phyloP scores from a whole-genome alignment of 805 yeast genomes.

The Zygosaccharomyces pseudorouxii region DNA sequence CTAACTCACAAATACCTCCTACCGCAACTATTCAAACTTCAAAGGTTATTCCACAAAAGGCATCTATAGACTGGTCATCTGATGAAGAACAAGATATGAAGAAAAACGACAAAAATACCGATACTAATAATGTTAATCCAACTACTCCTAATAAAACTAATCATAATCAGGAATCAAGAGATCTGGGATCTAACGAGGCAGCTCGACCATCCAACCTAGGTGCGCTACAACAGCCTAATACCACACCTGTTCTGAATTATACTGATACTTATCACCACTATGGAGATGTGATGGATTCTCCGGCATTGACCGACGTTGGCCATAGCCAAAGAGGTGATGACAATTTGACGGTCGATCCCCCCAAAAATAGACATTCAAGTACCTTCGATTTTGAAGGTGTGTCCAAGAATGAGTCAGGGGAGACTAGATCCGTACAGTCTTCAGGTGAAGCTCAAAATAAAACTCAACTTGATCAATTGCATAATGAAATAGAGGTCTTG shows the following conservation, averaged over 20 bases:
- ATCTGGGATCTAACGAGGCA: slow-evolving; percentile 1
- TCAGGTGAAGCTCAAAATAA: not conserved
- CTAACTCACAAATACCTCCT: slow-evolving; percentile 16
- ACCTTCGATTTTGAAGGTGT: not conserved
- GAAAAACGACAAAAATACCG: not conserved
- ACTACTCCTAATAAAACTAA: not conserved
- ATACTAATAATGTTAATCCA: not conserved
- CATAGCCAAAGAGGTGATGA: not conserved
- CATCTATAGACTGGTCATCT: slow-evolving; percentile 82
- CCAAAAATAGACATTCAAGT: not conserved
- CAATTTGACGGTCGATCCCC: not conserved
- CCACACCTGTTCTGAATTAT: slow-evolving; percentile 3
- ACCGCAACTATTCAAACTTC: slow-evolving; percentile 51
- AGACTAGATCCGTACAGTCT: not conserved
- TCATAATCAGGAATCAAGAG: slow-evolving; percentile 5
- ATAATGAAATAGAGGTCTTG: slow-evolving; percentile 13
- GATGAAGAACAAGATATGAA: slow-evolving; percentile 45
- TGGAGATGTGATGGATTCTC: slow-evolving; percentile 10
- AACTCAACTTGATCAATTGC: slow-evolving; percentile 15
- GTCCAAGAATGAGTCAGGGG: not conserved
- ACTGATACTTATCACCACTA: slow-evolving; percentile 14
- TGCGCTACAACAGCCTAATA: slow-evolving; percentile 1
- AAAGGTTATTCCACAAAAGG: slow-evolving; percentile 77
- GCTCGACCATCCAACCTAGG: not conserved
- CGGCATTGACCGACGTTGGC: slow-evolving; percentile 1